phyloP scores from a whole-genome alignment of 371 early-diverging fungal genomes.

The Rhizopus microsporus region DNA sequence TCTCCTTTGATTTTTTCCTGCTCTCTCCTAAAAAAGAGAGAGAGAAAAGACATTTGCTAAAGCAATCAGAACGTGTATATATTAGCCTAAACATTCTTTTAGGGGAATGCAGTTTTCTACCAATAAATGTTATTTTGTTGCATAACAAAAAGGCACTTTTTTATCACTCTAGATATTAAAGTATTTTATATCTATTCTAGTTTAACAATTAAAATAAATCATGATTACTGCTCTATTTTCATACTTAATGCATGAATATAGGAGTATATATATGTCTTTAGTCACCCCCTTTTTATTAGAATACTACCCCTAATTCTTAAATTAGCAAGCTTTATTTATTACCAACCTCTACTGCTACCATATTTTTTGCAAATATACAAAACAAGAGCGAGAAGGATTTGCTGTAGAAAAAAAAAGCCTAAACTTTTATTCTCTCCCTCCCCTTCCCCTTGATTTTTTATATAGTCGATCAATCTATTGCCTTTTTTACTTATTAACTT shows the following conservation, averaged over 20 bases:
- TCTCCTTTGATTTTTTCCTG: not conserved
- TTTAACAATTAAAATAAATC: not conserved
- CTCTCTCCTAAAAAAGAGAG: not conserved
- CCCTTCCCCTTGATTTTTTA: not conserved
- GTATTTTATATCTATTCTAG: too few species aligned
- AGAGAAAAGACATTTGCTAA: not conserved
- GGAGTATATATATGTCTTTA: not conserved
- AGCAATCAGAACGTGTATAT: not conserved
- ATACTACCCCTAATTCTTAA: conserved; percentile 3
- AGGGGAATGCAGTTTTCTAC: not conserved
- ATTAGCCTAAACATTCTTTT: not conserved
- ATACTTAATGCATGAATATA: conserved; percentile 1
- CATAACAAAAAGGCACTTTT: too few species aligned
- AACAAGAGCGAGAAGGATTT: not conserved
- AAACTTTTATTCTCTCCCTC: not conserved
- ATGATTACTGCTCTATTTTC: not conserved
- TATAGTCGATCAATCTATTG: conserved; percentile 8
- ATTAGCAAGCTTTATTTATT: conserved; percentile 5
- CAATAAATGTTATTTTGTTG: too few species aligned
- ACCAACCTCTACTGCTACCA: not conserved
- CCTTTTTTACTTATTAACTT: not conserved
- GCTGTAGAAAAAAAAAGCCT: too few species aligned
- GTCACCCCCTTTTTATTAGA: not conserved
- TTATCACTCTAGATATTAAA: too few species aligned
- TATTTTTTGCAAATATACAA: not conserved